Evolutionary conservation across 306 rosid genomes (phyloP).

Genomic region (Dryas drummondii): DNA sequence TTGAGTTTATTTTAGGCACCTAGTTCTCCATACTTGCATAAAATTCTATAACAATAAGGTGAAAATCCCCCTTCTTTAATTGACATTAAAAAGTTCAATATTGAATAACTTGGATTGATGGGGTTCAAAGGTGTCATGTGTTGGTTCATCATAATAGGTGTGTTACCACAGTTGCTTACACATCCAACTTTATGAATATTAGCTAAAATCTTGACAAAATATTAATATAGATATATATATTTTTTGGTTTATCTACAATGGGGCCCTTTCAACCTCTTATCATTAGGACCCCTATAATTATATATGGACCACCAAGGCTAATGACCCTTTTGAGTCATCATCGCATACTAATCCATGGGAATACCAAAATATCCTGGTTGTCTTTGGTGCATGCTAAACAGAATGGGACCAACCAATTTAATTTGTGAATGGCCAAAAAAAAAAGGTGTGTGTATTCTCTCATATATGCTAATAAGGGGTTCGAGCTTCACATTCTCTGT

Average conservation of each 20-base stretch:
- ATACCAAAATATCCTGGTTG: not conserved
- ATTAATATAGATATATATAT: not conserved
- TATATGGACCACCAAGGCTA: constrained; percentile 19
- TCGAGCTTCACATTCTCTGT: not conserved
- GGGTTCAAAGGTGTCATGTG: no score
- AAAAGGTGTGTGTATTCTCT: no score
- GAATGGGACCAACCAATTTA: not conserved
- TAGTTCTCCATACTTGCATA: no score
- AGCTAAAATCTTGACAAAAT: not conserved
- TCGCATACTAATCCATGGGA: not conserved
- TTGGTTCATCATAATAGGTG: no score
- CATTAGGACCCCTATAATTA: not conserved
- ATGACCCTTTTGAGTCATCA: not conserved
- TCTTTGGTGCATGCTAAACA: not conserved
- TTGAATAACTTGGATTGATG: not conserved
- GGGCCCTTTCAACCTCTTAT: not conserved
- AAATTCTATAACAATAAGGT: no score
- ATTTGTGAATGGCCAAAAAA: not conserved
- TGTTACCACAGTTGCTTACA: not conserved
- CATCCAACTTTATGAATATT: not conserved
- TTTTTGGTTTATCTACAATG: not conserved
- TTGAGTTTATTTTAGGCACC: no score
- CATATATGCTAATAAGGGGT: not conserved
- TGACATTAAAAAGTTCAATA: not conserved
- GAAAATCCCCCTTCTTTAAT: no score